Conservation (phyloP, 2,329 filamentous ascomycete genomes). For the Lasiodiplodia citricola region DNA sequence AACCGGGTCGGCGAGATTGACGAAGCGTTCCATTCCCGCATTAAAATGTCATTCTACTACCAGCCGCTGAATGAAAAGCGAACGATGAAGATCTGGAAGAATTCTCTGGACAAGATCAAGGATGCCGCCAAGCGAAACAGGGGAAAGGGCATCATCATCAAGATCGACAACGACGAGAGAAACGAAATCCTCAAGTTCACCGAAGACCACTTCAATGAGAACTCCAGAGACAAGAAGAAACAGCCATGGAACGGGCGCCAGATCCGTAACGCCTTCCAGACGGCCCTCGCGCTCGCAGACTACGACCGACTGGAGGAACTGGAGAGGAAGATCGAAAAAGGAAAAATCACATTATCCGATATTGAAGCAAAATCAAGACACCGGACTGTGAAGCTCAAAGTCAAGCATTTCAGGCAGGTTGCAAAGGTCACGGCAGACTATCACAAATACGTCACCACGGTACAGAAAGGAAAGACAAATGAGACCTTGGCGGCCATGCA, state of each 20-base stretch:
- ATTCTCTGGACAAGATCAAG: neutral
- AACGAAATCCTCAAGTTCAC: neutral
- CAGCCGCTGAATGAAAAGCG: conserved; percentile 27
- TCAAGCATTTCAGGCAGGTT: neutral
- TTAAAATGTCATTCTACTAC: conserved; percentile 17
- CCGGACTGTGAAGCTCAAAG: neutral
- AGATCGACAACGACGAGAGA: neutral
- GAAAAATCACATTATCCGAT: neutral
- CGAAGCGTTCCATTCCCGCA: conserved; percentile 24
- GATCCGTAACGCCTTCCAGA: conserved; percentile 33
- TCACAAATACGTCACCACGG: neutral
- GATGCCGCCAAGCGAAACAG: neutral
- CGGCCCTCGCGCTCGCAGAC: conserved; percentile 31
- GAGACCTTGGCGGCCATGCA: neutral
- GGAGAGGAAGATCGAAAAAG: neutral
- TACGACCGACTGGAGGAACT: neutral
- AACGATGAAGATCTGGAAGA: neutral
- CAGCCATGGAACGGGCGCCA: conserved; percentile 30
- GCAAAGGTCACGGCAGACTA: neutral
- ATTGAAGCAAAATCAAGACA: neutral
- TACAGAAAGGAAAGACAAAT: neutral
- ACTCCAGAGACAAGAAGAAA: neutral
- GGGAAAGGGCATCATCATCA: no score
- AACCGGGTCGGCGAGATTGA: conserved; percentile 42
- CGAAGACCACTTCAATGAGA: neutral